Percentiles rank a stretch among this genome's conserved stretches.
These are phyloP conservation scores for Arachnopeziza araneosa DNA, from an alignment of 2,329 filamentous ascomycete genomes.

Conservation along the genomic window DNA sequence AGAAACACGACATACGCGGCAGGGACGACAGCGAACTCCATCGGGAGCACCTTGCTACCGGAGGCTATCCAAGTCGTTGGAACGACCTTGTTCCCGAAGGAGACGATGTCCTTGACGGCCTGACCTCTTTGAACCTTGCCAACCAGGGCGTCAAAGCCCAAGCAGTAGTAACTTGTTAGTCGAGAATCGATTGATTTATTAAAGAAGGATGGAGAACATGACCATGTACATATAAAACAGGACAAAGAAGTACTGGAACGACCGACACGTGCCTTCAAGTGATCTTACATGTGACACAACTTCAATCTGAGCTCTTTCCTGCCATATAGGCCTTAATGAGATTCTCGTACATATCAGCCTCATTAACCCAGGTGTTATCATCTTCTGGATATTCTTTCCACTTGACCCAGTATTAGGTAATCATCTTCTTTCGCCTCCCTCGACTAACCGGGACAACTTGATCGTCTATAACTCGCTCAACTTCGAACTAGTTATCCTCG, in stretches of 20 bases:
- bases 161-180: conserved; percentile 3
- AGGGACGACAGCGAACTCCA: background rate
- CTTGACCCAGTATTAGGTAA: conserved; percentile 14
- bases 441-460: conserved; percentile 10
- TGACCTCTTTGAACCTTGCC: conserved; percentile 1
- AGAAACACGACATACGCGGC: background rate
- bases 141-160: conserved; percentile 2
- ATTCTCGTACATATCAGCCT: conserved; percentile 11
- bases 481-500: conserved; percentile 14
- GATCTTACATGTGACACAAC: conserved; percentile 6
- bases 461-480: conserved; percentile 13
- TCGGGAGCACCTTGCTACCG: background rate
- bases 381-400: conserved; percentile 10
- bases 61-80: background rate
- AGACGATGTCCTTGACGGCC: conserved; percentile 1
- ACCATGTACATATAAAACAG: conserved; percentile 5
- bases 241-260: conserved; percentile 6
- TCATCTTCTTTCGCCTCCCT: conserved; percentile 12
- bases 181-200: conserved; percentile 1
- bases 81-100: conserved; percentile 3
- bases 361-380: conserved; percentile 13
- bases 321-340: conserved; percentile 10
- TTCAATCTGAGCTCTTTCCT: conserved; percentile 12
- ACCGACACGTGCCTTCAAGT: conserved; percentile 6
- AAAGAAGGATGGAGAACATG: conserved; percentile 4